Base-by-base conservation (phyloP, 306 rosid species). In the Albizia julibrissin region DNA sequence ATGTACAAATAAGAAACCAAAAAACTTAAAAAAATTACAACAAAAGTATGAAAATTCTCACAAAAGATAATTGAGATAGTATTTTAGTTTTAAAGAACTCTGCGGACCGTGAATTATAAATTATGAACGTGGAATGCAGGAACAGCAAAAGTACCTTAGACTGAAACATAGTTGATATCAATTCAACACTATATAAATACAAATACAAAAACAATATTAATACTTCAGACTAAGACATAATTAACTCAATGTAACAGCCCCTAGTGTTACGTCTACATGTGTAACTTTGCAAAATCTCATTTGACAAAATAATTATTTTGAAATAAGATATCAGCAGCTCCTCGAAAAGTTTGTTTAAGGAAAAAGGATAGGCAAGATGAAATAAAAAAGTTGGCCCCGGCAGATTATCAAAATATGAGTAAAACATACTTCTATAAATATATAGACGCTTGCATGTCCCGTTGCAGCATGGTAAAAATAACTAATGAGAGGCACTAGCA, bases 11-110 rank as follows among this genome's bases (percentile, higher is more conserved):
- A 74, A 8, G 72, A 79, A 69, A 74, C 50, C 39, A 10, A 69
- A 14, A 14, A 50, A 22, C 4, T 49, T 34, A 69, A 64, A 80
- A 80, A 80, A 54, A 67, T 72, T n/a, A n/a, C 83, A 46, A 33
- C 75, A 0, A 19, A 27, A 68, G 70, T 16, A 34, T 44, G 64
- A 27, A 27, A 58, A 54, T 34, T 40, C 65, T 64, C 80, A 74
- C 52, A 78, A 74, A 47, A 69, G 64, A 78, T 62, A 74, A 62
- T 52, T 58, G 68, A 69, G 78, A 82, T 34, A 34, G 40, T 15
- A 84, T 75, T 76, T 75, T 61, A 77, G 58, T 37, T 76, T 62
- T 4, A 33, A 37, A 77, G 73, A 64, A 70, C 22, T 3, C 34
- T 4, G 4, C 3, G 8, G 39, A 37, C 27, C 4, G 4, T 47